A percentile compares a stretch with the other conserved stretches of the same genome.
Conservation (phyloP, 371 early-diverging fungal species). For the Apophysomyces variabilis region DNA sequence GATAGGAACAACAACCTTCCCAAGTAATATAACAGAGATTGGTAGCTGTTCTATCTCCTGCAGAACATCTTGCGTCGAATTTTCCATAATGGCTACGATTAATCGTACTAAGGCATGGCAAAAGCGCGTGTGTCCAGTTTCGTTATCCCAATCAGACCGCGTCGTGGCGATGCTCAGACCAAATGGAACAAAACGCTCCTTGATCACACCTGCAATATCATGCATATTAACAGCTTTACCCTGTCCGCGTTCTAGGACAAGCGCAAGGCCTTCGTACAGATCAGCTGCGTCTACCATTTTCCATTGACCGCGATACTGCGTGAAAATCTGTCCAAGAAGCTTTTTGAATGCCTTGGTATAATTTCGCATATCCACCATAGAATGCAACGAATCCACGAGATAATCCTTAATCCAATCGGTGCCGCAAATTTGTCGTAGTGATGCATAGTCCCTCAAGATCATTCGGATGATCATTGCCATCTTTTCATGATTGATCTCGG, state of each 20-base stretch:
- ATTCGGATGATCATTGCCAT: conserved; percentile 58
- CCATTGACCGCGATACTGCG: conserved; percentile 52
- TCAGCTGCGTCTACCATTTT: conserved; percentile 59
- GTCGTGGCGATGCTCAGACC: conserved; percentile 47
- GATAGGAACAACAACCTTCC: conserved; percentile 55
- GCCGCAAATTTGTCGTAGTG: conserved; percentile 44
- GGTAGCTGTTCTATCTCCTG: conserved; percentile 50
- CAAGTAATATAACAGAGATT: conserved; percentile 51
- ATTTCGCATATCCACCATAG: conserved; percentile 43
- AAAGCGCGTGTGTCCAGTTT: conserved; percentile 36
- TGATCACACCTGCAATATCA: conserved; percentile 49
- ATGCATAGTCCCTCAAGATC: conserved; percentile 56
- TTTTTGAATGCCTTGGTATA: conserved; percentile 49
- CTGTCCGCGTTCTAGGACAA: conserved; percentile 49
- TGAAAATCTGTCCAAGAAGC: conserved; percentile 46
- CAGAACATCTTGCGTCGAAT: conserved; percentile 57
- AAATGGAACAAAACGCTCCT: conserved; percentile 54
- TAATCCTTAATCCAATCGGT: conserved; percentile 67
- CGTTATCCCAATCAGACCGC: conserved; percentile 50
- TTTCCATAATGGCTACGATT: conserved; percentile 59
- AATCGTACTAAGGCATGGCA: conserved; percentile 59
- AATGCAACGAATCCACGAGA: conserved; percentile 38
- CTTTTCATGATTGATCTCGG: conserved; percentile 56
- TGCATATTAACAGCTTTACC: conserved; percentile 44
- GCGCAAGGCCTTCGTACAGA: conserved; percentile 53